Conservation (phyloP, 2,329 filamentous ascomycete species). For the Fusarium hainanense region DNA sequence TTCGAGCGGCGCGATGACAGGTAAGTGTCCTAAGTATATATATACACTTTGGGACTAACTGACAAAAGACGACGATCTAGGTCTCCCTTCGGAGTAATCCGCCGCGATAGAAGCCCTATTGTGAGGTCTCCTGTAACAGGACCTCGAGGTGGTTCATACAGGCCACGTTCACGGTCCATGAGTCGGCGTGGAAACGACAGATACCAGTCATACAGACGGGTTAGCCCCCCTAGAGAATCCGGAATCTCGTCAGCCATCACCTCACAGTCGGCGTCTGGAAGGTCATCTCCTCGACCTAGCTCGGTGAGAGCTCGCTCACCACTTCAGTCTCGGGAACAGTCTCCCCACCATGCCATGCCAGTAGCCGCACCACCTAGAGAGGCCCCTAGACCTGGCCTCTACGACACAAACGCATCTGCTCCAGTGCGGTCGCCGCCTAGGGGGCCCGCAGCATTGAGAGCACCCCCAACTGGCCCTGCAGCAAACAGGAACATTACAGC, state of each 20-base stretch:
- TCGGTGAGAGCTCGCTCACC: conserved; percentile 61
- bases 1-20: conserved; percentile 58
- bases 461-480: conserved; percentile 59
- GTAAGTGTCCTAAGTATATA: conserved; percentile 37
- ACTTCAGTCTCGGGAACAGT: conserved; percentile 56
- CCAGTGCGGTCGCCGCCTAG: conserved; percentile 62
- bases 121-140: conserved; percentile 45
- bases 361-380: conserved; percentile 46
- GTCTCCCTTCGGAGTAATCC: conserved; percentile 59
- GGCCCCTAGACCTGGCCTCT: conserved; percentile 42
- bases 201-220: conserved; percentile 58
- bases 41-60: conserved; percentile 30
- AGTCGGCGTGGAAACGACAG: conserved; percentile 60
- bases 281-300: conserved; percentile 63
- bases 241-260: conserved; percentile 62
- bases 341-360: conserved; percentile 47
- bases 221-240: conserved; percentile 62
- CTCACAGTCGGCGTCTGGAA: conserved; percentile 63
- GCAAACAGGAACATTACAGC: conserved; percentile 54
- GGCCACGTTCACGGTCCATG: conserved; percentile 64
- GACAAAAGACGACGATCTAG: conserved; percentile 62
- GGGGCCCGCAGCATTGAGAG: conserved; percentile 64
- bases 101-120: conserved; percentile 51
- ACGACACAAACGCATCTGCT: conserved; percentile 45
- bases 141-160: conserved; percentile 58